Percentiles rank a stretch among this genome's conserved stretches.
Evolutionary conservation across 1,284 basidiomycete genomes (phyloP).

Genomic region (Ganoderma resinaceum): DNA sequence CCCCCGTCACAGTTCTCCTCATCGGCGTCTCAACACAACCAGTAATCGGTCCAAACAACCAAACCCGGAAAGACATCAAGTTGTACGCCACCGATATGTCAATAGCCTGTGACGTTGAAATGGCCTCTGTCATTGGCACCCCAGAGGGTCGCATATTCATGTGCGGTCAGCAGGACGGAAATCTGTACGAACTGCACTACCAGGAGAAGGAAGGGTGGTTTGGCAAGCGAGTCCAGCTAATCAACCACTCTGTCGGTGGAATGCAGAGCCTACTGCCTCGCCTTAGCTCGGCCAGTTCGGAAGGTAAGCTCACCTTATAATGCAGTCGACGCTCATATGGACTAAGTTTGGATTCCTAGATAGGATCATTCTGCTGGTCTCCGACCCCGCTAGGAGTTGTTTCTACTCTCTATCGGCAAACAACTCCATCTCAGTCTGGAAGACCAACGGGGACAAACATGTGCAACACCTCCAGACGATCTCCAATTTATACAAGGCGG

Average conservation of each 20-base stretch:
- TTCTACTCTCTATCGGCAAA: conserved; percentile 80
- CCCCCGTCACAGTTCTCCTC: conserved; percentile 83
- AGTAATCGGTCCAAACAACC: conserved; percentile 52
- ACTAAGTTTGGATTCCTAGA: conserved; percentile 50
- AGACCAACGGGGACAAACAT: conserved; percentile 64
- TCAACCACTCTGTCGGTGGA: conserved; percentile 83
- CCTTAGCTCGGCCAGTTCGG: conserved; percentile 61
- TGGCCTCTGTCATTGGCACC: conserved; percentile 86
- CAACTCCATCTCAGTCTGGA: conserved; percentile 75
- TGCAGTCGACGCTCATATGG: conserved; percentile 7
- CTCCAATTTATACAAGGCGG: conserved; percentile 70
- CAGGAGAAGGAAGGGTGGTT: conserved; percentile 95
- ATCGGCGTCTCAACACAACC: conserved; percentile 81
- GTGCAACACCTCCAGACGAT: conserved; percentile 74
- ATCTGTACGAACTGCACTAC: conserved; percentile 94
- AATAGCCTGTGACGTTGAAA: conserved; percentile 80
- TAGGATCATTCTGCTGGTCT: conserved; percentile 69
- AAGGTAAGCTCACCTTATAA: conserved; percentile 53
- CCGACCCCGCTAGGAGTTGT: conserved; percentile 70
- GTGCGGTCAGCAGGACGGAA: conserved; percentile 86
- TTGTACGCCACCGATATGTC: conserved; percentile 93
- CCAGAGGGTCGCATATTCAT: conserved; percentile 91
- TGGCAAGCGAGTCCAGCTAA: conserved; percentile 81
- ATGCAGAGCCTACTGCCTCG: conserved; percentile 77
- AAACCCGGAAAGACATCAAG: conserved; percentile 74